A percentile compares a stretch with the other conserved stretches of the same genome.
Evolutionary conservation across 1,139 yeast species (phyloP).

Genomic region (Taphrina communis): DNA sequence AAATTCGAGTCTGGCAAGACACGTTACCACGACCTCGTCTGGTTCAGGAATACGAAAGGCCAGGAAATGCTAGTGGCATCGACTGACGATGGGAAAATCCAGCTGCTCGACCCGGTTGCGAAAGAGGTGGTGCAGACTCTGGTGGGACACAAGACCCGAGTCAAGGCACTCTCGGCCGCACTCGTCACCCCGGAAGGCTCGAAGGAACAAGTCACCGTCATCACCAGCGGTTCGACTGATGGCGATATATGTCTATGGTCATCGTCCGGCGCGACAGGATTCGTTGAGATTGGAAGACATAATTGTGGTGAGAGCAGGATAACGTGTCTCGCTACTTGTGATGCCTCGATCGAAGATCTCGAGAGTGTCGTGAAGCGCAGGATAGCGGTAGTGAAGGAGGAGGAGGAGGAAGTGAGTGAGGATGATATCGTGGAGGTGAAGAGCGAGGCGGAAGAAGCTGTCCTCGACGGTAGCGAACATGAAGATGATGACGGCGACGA

Average conservation of each 20-base stretch:
- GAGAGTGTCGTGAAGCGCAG: constrained; percentile 34
- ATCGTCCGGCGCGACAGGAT: constrained; percentile 1
- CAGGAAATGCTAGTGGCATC: constrained; percentile 15
- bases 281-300: constrained; percentile 23
- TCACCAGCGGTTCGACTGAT: constrained; percentile 87
- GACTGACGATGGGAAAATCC: constrained; percentile 20
- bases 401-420: constrained; percentile 21
- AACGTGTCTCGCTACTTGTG: constrained; percentile 25
- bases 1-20: constrained; percentile 16
- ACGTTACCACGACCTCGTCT: constrained; percentile 23
- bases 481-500: constrained; percentile 53
- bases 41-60: constrained; percentile 11
- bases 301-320: constrained; percentile 33
- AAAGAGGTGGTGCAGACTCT: constrained; percentile 3
- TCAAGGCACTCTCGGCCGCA: constrained; percentile 23
- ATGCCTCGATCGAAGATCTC: constrained; percentile 31
- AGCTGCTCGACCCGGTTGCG: constrained; percentile 17
- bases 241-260: constrained; percentile 89
- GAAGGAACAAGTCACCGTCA: constrained; percentile 51
- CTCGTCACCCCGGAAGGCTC: constrained; percentile 5
- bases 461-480: constrained; percentile 49
- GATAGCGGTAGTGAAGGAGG: constrained; percentile 10
- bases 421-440: constrained; percentile 48
- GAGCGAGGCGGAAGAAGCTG: constrained; percentile 48
- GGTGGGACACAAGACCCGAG: constrained; percentile 31